These are phyloP conservation scores for Salix viminalis DNA, from an alignment of 345 rosid species.

Conservation along the genomic window DNA sequence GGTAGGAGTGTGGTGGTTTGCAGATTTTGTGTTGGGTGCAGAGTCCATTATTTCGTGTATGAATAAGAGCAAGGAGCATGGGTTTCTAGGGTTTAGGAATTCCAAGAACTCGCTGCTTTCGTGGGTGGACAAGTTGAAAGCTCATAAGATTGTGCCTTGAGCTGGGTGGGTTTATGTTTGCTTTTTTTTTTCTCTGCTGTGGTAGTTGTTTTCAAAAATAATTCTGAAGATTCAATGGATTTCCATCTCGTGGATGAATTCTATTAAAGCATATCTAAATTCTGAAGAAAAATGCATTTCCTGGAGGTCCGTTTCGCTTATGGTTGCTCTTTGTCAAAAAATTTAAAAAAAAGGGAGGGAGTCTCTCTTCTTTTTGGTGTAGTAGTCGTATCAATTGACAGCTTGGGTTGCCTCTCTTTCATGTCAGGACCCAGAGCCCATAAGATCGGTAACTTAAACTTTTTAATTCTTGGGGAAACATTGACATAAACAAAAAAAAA, in stretches of 20 bases:
- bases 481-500: no score
- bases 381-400: not conserved
- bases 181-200: not conserved
- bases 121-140: constrained; percentile 23
- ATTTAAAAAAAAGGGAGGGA: not conserved
- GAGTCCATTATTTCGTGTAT: constrained; percentile 34
- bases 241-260: not conserved
- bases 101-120: constrained; percentile 59
- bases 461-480: not conserved
- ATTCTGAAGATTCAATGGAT: not conserved
- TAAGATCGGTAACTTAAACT: not conserved
- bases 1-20: constrained; percentile 67
- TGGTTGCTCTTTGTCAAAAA: not conserved
- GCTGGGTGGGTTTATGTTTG: not conserved
- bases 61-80: constrained; percentile 90
- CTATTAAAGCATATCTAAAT: not conserved
- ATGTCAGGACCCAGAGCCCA: not conserved
- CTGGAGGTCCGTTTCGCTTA: not conserved
- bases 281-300: not conserved
- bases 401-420: not conserved
- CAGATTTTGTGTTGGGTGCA: constrained; percentile 27
- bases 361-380: no score
- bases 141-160: constrained; percentile 20
- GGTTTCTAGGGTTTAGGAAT: constrained; percentile 79
- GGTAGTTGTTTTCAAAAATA: not conserved